A percentile compares a stretch with the other conserved stretches of the same genome.
These are phyloP conservation scores for Stephania yunnanensis DNA, from an alignment of 164 flowering plant genomes.

Conservation along the genomic window DNA sequence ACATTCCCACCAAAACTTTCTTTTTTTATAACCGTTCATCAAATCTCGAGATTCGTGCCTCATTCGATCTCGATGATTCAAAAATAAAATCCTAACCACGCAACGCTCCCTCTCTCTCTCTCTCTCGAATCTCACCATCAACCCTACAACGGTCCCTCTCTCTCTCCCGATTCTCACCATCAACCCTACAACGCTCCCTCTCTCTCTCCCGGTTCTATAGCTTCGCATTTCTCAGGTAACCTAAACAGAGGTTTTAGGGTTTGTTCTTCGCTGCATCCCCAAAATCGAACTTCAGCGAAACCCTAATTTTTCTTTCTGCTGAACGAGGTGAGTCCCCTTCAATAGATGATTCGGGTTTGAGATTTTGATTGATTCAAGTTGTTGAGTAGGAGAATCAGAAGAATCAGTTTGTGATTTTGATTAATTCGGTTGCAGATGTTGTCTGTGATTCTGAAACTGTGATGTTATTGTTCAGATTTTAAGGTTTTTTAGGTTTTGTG, in stretches of 20 bases:
- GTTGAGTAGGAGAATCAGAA: too few relatives aligned
- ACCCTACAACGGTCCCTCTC: too few relatives aligned
- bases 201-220: background rate
- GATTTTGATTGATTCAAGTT: background rate
- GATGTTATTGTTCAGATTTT: background rate
- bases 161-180: too few relatives aligned
- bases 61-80: too few relatives aligned
- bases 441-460: background rate
- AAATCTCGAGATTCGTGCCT: too few relatives aligned
- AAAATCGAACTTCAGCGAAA: background rate
- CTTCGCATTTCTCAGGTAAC: background rate
- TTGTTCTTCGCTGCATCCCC: background rate
- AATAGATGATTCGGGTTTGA: too few relatives aligned
- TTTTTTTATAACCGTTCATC: too few relatives aligned
- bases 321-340: conserved; percentile 6
- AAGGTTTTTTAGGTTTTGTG: background rate
- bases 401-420: background rate
- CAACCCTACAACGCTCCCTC: too few relatives aligned
- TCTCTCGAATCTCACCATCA: too few relatives aligned
- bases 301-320: background rate
- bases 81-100: too few relatives aligned
- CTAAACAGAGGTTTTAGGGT: background rate
- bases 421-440: background rate
- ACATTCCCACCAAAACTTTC: too few relatives aligned
- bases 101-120: too few relatives aligned